These are phyloP conservation scores for Spizellomyces sp. DNA, from an alignment of 192 early-diverging fungal species.

Conservation along the genomic window DNA sequence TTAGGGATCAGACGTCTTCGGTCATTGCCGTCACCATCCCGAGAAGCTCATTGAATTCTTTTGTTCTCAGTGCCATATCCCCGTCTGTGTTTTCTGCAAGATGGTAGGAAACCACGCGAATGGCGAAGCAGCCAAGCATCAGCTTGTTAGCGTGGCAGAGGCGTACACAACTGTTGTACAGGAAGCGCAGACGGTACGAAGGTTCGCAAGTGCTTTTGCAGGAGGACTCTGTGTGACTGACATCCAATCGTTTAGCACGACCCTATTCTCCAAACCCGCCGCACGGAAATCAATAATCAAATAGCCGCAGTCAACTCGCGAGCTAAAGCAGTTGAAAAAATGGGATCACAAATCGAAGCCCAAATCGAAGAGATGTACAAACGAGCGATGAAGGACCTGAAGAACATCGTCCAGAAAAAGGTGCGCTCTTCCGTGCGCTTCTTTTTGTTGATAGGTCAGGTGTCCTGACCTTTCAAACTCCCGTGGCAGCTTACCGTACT, in stretches of 20 bases:
- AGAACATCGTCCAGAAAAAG: constrained; percentile 48
- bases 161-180: constrained; percentile 56
- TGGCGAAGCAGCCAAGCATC: constrained; percentile 60
- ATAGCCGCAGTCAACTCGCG: constrained; percentile 52
- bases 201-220: not conserved
- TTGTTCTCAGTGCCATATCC: constrained; percentile 64
- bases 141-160: constrained; percentile 57
- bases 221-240: no score
- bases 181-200: constrained; percentile 51
- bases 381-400: constrained; percentile 48
- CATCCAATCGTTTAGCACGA: constrained; percentile 39
- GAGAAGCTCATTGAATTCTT: constrained; percentile 63
- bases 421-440: constrained; percentile 13
- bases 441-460: not conserved
- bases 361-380: constrained; percentile 61
- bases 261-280: constrained; percentile 47
- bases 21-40: constrained; percentile 58
- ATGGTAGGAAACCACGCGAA: constrained; percentile 65
- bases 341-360: constrained; percentile 45
- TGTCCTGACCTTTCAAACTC: not conserved
- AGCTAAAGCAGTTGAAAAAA: constrained; percentile 57
- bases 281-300: constrained; percentile 56
- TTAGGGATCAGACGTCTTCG: constrained; percentile 60
- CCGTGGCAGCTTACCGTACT: constrained; percentile 47
- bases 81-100: constrained; percentile 65